Conservation (phyloP, 805 yeast genomes). For the Metschnikowia borealis region DNA sequence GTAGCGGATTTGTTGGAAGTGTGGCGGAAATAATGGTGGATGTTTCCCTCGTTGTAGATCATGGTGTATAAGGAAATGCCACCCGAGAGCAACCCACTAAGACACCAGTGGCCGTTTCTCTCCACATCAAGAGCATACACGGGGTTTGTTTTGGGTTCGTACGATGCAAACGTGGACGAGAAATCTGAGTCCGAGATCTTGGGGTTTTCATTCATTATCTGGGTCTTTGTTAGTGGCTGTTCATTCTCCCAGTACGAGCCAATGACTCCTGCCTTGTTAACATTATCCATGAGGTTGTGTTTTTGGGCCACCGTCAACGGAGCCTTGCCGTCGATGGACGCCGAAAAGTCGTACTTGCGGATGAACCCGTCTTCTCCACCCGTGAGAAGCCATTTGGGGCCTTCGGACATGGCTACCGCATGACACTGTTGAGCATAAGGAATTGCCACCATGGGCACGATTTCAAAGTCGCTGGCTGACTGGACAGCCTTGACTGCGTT, state of each 20-base stretch:
- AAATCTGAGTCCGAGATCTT: constrained; percentile 36
- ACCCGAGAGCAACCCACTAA: constrained; percentile 79
- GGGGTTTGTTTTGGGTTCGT: constrained; percentile 69
- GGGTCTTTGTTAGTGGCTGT: constrained; percentile 60
- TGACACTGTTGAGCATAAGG: constrained; percentile 79
- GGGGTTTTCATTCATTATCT: constrained; percentile 35
- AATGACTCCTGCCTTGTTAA: constrained; percentile 79
- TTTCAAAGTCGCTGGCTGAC: constrained; percentile 56
- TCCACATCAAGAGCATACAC: constrained; percentile 87
- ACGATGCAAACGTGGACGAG: constrained; percentile 34
- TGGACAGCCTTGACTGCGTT: constrained; percentile 42
- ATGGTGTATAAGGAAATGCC: constrained; percentile 84
- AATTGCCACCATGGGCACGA: constrained; percentile 82
- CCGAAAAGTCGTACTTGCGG: constrained; percentile 81
- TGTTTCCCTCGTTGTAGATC: constrained; percentile 75
- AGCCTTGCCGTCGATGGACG: constrained; percentile 79
- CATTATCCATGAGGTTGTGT: constrained; percentile 82
- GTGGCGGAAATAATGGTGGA: constrained; percentile 66
- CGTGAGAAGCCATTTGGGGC: constrained; percentile 81
- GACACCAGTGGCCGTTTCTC: constrained; percentile 74
- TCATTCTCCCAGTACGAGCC: constrained; percentile 94
- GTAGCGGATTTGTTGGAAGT: constrained; percentile 27
- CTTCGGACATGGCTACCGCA: constrained; percentile 70
- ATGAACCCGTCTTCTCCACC: constrained; percentile 97
- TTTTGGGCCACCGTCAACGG: constrained; percentile 88